These are phyloP conservation scores for Delitschia confertaspora DNA, from an alignment of 495 filamentous ascomycete genomes.

Conservation along the genomic window DNA sequence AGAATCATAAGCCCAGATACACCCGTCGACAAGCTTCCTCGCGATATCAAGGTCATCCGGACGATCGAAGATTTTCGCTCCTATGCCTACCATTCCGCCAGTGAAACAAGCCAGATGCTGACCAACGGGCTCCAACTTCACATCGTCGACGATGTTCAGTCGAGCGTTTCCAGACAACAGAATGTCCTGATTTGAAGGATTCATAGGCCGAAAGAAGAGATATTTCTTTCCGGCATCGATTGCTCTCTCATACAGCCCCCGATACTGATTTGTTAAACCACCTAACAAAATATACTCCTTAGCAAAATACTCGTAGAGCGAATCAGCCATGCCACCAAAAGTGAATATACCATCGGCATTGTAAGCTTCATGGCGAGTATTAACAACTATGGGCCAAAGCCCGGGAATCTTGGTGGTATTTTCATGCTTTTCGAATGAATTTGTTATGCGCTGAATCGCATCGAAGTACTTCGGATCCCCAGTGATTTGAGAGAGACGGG, in stretches of 20 bases:
- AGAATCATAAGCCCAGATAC: conserved; percentile 52
- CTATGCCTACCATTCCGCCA: conserved; percentile 55
- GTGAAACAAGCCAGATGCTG: conserved; percentile 57
- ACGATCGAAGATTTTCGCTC: conserved; percentile 50
- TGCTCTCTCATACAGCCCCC: conserved; percentile 29
- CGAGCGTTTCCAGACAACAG: conserved; percentile 32
- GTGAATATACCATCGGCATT: conserved; percentile 33
- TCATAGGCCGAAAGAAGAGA: conserved; percentile 35
- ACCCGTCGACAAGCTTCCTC: conserved; percentile 49
- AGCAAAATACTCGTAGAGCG: conserved; percentile 36
- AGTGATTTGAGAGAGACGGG: conserved; percentile 33
- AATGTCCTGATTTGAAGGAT: conserved; percentile 32
- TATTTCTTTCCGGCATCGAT: conserved; percentile 33
- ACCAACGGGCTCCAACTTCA: conserved; percentile 33
- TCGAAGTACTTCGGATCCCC: conserved; percentile 35
- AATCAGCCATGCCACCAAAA: conserved; percentile 35
- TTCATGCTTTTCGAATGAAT: conserved; percentile 32
- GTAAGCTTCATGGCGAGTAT: conserved; percentile 38
- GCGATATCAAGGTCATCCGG: conserved; percentile 48
- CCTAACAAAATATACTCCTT: conserved; percentile 44
- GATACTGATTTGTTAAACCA: conserved; percentile 28
- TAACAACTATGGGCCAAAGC: conserved; percentile 37
- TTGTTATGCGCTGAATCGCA: conserved; percentile 30
- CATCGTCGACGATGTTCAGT: conserved; percentile 7
- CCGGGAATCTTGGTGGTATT: conserved; percentile 34